Conservation (phyloP, 345 rosid genomes). For the Gossypium turneri region DNA sequence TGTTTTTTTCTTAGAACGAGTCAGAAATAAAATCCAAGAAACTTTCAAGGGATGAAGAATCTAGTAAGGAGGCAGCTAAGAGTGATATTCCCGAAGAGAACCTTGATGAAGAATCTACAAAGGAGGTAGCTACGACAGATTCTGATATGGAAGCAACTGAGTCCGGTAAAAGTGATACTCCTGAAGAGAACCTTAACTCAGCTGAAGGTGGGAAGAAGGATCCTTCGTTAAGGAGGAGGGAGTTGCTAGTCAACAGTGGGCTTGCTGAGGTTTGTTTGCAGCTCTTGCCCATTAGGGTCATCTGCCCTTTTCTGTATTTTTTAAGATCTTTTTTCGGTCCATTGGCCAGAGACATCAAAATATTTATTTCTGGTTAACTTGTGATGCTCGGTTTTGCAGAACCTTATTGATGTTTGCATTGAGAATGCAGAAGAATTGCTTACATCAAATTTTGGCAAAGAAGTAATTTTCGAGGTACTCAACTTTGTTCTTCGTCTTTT, state of each 20-base stretch:
- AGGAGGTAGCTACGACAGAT: neutral
- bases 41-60: slow-evolving; percentile 1
- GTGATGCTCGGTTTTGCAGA: slow-evolving; percentile 34
- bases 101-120: neutral
- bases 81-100: neutral
- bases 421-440: neutral
- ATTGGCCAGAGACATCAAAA: neutral
- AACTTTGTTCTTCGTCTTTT: neutral
- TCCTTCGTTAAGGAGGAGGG: neutral
- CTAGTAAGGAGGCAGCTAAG: neutral
- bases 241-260: slow-evolving; percentile 3
- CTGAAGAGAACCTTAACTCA: neutral
- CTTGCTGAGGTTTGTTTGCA: slow-evolving; percentile 42
- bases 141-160: neutral
- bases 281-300: neutral
- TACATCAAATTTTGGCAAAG: slow-evolving; percentile 6
- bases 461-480: slow-evolving; percentile 12
- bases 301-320: neutral
- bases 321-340: neutral
- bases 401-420: slow-evolving; percentile 18
- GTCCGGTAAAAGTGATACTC: slow-evolving; percentile 17
- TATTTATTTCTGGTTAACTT: neutral
- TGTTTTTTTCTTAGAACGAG: slow-evolving; percentile 29
- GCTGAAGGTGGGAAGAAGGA: slow-evolving; percentile 6
- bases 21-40: neutral